These are phyloP conservation scores for Arthrobotrys conoides DNA, from an alignment of 2,329 filamentous ascomycete species.

Conservation along the genomic window DNA sequence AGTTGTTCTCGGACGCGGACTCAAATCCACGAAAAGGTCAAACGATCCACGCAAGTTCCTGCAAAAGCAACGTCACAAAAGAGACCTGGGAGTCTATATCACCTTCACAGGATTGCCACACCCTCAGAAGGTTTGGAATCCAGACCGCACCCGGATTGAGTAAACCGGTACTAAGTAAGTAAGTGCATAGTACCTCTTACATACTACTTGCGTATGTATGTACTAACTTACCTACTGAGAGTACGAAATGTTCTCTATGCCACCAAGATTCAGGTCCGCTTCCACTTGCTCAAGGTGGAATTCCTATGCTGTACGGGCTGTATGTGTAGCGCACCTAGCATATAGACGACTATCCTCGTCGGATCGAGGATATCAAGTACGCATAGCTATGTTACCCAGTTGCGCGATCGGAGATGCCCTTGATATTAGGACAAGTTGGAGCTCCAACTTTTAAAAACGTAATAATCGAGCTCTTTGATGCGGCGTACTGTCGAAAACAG, in stretches of 20 bases:
- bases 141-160: conserved; percentile 1
- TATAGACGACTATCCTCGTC: conserved; percentile 24
- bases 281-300: conserved; percentile 38
- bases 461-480: conserved; percentile 52
- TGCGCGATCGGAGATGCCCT: conserved; percentile 6
- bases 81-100: too few relatives aligned
- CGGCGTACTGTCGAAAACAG: conserved; percentile 8
- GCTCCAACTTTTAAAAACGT: conserved; percentile 32
- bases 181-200: too few relatives aligned
- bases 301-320: conserved; percentile 17
- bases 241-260: background rate
- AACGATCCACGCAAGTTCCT: conserved; percentile 7
- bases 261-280: conserved; percentile 26
- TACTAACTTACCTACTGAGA: too few relatives aligned
- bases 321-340: background rate
- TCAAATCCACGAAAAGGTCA: too few relatives aligned
- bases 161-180: too few relatives aligned
- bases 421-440: conserved; percentile 12
- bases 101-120: conserved; percentile 8
- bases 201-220: too few relatives aligned
- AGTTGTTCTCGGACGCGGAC: background rate
- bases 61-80: too few relatives aligned
- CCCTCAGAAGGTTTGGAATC: conserved; percentile 7
- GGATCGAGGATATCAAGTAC: conserved; percentile 19
- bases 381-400: conserved; percentile 6